Conservation (phyloP, 2,329 filamentous ascomycete species). For the Cladosporium oxysporum region DNA sequence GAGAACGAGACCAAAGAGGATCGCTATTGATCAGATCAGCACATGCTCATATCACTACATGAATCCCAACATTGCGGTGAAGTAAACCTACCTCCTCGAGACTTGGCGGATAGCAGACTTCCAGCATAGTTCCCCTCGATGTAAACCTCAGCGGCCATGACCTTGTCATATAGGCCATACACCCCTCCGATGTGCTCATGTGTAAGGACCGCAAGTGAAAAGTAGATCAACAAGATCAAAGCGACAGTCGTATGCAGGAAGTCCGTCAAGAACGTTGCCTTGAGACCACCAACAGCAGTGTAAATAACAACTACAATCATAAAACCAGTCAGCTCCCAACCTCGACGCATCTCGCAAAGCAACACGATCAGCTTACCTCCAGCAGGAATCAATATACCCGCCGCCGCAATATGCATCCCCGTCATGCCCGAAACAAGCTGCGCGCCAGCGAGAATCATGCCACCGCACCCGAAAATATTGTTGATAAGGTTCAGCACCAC, state of each 20-base stretch:
- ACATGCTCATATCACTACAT: neutral
- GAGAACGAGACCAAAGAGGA: constrained; percentile 48
- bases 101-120: constrained; percentile 53
- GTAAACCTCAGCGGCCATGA: constrained; percentile 46
- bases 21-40: constrained; percentile 20
- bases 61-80: neutral
- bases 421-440: constrained; percentile 41
- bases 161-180: constrained; percentile 49
- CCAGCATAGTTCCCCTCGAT: constrained; percentile 51
- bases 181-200: constrained; percentile 47
- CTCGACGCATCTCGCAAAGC: constrained; percentile 24
- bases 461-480: constrained; percentile 43
- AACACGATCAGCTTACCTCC: constrained; percentile 38
- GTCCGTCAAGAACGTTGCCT: constrained; percentile 53
- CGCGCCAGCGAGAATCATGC: constrained; percentile 34
- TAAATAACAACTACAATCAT: constrained; percentile 41
- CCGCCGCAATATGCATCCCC: constrained; percentile 52
- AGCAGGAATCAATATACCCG: constrained; percentile 49
- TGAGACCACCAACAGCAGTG: constrained; percentile 51
- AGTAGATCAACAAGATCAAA: constrained; percentile 52
- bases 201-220: constrained; percentile 48
- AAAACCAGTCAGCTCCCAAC: constrained; percentile 20
- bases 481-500: constrained; percentile 35
- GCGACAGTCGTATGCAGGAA: constrained; percentile 52
- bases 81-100: constrained; percentile 24